Evolutionary conservation across 2,329 filamentous ascomycete genomes (phyloP).

Genomic region (Colletotrichum noveboracense): DNA sequence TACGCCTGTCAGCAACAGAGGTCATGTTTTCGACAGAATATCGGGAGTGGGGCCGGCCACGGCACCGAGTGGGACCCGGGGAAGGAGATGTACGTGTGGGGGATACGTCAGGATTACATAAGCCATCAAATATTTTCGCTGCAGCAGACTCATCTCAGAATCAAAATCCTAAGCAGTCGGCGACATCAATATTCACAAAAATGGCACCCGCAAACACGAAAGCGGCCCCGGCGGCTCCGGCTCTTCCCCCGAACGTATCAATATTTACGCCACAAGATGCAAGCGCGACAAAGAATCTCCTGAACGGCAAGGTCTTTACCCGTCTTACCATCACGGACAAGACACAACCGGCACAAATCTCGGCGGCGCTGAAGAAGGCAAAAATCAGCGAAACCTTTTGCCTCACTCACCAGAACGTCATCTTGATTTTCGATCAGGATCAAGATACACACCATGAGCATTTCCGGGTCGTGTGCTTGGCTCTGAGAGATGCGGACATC

Average conservation of each 20-base stretch:
- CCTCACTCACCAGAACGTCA: constrained; percentile 19
- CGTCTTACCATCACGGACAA: constrained; percentile 22
- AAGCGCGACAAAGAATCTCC: constrained; percentile 11
- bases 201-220: neutral
- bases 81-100: neutral
- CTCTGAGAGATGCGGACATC: constrained; percentile 25
- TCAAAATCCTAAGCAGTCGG: neutral
- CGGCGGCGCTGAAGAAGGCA: neutral
- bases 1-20: neutral
- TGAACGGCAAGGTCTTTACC: constrained; percentile 23
- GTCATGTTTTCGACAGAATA: no score
- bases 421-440: constrained; percentile 22
- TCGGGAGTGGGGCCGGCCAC: neutral
- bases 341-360: constrained; percentile 18
- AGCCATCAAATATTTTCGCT: neutral
- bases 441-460: constrained; percentile 26
- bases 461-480: constrained; percentile 26
- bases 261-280: constrained; percentile 23
- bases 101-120: neutral
- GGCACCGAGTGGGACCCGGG: neutral
- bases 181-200: neutral
- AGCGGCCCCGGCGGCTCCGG: neutral
- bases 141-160: neutral
- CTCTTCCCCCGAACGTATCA: constrained; percentile 25
- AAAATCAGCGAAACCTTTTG: constrained; percentile 19